Conservation (phyloP, 768 basidiomycete genomes). For the Russula earlei region DNA sequence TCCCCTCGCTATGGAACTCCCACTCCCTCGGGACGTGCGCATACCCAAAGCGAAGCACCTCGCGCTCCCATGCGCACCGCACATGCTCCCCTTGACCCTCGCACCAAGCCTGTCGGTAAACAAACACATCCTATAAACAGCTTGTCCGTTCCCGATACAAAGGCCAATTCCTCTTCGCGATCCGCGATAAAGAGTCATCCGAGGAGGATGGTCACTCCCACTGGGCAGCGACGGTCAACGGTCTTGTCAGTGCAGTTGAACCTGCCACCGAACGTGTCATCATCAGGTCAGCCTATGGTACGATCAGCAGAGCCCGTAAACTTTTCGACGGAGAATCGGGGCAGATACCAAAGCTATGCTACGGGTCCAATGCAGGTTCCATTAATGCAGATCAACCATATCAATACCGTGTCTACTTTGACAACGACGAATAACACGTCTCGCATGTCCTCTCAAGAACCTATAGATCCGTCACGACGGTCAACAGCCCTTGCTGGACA, state of each 20-base stretch:
- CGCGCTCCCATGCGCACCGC: not conserved
- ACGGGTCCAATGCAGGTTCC: too few relatives aligned
- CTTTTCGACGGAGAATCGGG: not conserved
- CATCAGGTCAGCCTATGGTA: not conserved
- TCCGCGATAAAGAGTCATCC: constrained; percentile 9
- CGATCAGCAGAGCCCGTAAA: not conserved
- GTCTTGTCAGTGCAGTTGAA: not conserved
- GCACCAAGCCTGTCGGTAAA: not conserved
- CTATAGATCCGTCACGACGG: not conserved
- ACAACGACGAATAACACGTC: not conserved
- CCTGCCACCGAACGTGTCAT: not conserved
- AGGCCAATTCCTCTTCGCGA: not conserved
- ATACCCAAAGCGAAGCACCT: not conserved
- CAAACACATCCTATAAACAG: not conserved
- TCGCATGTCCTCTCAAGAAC: not conserved
- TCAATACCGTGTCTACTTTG: not conserved
- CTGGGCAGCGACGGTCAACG: not conserved
- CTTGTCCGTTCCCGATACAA: not conserved
- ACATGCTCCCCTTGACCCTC: not conserved
- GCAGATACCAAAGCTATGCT: not conserved
- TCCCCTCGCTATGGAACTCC: not conserved
- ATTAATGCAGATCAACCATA: not conserved
- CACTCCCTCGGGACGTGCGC: not conserved
- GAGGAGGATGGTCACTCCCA: not conserved
- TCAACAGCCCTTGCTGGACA: not conserved